Evolutionary conservation across 148 eudicot species (phyloP).

Genomic region (Fallopia convolvulus): DNA sequence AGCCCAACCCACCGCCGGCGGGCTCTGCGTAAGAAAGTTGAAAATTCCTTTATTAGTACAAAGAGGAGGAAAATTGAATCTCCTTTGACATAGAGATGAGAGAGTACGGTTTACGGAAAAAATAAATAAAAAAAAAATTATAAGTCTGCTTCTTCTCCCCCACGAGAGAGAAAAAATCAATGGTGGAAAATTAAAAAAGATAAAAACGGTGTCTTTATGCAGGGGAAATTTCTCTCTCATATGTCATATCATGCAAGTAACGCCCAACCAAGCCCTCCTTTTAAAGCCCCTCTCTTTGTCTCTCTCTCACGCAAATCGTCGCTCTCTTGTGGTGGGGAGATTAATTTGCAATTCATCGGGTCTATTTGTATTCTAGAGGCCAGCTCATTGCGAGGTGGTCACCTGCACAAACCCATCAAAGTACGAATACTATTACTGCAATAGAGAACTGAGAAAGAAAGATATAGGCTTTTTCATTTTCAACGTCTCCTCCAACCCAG

Average conservation of each 20-base stretch:
- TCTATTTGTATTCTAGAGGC: constrained; percentile 1
- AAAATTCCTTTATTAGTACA: neutral
- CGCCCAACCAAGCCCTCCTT: constrained; percentile 2
- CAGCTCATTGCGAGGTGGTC: constrained; percentile 2
- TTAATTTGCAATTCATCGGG: neutral
- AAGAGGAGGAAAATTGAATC: neutral
- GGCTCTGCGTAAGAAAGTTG: neutral
- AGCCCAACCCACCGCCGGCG: neutral
- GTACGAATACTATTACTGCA: neutral
- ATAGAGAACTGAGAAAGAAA: neutral
- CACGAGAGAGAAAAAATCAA: neutral
- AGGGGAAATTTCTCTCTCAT: constrained; percentile 3
- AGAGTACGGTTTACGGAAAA: neutral
- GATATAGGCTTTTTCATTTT: neutral
- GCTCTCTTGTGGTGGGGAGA: neutral
- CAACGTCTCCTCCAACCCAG: neutral
- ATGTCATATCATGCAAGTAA: constrained; percentile 13
- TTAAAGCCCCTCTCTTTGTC: neutral
- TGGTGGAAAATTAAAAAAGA: neutral
- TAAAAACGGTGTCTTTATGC: constrained; percentile 1
- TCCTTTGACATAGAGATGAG: neutral
- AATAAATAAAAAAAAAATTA: neutral
- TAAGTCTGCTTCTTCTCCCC: neutral
- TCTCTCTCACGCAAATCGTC: neutral
- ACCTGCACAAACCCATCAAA: constrained; percentile 2